A percentile compares a stretch with the other conserved stretches of the same genome.
Conservation (phyloP, 192 early-diverging fungal genomes). For the Paraglomus occultum region DNA sequence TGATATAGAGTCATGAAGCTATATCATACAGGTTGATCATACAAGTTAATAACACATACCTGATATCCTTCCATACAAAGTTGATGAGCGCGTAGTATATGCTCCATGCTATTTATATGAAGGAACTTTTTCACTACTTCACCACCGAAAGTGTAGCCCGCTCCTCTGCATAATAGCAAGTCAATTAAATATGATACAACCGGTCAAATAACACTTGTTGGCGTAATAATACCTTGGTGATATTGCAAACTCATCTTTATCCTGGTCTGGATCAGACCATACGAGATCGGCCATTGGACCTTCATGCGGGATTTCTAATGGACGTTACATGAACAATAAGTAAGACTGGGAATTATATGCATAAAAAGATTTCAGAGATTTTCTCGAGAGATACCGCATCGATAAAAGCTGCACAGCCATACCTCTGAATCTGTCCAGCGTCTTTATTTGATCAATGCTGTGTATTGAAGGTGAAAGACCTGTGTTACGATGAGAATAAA, state of each 20-base stretch:
- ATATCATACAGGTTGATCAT: too few relatives aligned
- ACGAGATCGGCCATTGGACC: conserved; percentile 95
- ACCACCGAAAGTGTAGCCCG: conserved; percentile 84
- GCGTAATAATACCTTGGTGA: conserved; percentile 58
- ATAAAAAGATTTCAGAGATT: background rate
- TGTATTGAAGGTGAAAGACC: conserved; percentile 81
- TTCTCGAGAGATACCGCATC: background rate
- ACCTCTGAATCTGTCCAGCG: conserved; percentile 84
- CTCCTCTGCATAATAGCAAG: conserved; percentile 55
- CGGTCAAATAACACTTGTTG: conserved; percentile 15
- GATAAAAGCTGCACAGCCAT: background rate
- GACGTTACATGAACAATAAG: background rate
- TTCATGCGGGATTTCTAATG: conserved; percentile 87
- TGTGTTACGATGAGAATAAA: conserved; percentile 21
- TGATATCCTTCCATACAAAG: conserved; percentile 87
- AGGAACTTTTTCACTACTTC: conserved; percentile 78
- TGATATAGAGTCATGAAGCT: conserved; percentile 8
- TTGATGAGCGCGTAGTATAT: conserved; percentile 85
- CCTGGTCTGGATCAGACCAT: conserved; percentile 83
- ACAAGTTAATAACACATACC: conserved; percentile 33
- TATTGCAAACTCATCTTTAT: conserved; percentile 73
- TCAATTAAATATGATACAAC: background rate
- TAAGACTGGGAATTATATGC: background rate
- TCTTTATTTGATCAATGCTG: conserved; percentile 82
- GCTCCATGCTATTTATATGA: conserved; percentile 71